These are phyloP conservation scores for Pythium scleroteichum DNA, from an alignment of 352 stramenopile species.

Conservation along the genomic window DNA sequence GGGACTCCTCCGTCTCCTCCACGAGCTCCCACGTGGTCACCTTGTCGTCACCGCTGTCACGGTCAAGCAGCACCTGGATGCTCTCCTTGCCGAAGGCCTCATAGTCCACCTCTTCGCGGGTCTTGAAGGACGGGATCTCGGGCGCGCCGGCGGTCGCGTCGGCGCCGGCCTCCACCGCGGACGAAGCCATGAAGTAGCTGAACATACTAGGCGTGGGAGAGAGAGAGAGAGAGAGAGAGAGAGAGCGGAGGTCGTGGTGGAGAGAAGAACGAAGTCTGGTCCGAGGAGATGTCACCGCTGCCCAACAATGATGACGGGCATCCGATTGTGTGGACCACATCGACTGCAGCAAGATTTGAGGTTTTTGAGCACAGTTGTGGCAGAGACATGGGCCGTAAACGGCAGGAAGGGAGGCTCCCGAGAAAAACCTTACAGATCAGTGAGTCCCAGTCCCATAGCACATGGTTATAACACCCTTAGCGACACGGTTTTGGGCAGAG, in stretches of 20 bases:
- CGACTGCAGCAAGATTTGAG: constrained; percentile 1
- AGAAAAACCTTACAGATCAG: no score
- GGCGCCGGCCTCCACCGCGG: constrained; percentile 2
- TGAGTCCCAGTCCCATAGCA: no score
- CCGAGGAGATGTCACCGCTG: neutral
- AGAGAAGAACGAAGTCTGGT: constrained; percentile 8
- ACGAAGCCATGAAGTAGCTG: constrained; percentile 23
- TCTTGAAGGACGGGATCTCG: constrained; percentile 40
- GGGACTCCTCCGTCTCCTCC: constrained; percentile 45
- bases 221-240: neutral
- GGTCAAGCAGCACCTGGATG: constrained; percentile 61
- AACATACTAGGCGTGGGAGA: constrained; percentile 16
- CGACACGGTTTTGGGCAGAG: no score
- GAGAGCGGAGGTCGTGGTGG: neutral
- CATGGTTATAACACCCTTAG: no score
- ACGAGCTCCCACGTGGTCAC: constrained; percentile 76
- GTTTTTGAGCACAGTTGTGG: neutral
- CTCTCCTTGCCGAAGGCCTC: constrained; percentile 61
- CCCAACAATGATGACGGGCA: constrained; percentile 9
- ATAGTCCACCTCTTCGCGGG: constrained; percentile 56
- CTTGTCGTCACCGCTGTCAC: constrained; percentile 60
- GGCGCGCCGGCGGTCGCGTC: constrained; percentile 19
- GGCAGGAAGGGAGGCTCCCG: neutral
- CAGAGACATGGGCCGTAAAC: neutral
- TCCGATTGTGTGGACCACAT: constrained; percentile 14